A percentile compares a stretch with the other conserved stretches of the same genome.
Conservation (phyloP, 148 eudicot genomes). For the Nepenthes mirabilis region DNA sequence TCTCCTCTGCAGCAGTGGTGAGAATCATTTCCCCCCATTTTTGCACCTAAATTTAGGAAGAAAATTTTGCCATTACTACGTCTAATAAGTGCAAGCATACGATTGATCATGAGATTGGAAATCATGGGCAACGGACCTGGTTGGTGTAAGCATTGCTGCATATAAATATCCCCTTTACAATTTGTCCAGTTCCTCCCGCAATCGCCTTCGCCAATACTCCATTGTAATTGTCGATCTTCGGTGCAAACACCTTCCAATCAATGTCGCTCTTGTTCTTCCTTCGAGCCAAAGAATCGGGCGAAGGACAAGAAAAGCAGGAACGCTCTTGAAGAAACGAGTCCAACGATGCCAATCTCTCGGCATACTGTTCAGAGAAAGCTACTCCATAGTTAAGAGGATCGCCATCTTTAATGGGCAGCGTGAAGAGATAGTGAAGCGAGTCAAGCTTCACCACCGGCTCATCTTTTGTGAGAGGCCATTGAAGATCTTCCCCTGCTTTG, state of each 20-base stretch:
- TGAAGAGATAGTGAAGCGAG: constrained; percentile 59
- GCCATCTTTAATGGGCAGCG: constrained; percentile 50
- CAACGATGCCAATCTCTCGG: constrained; percentile 30
- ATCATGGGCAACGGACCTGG: constrained; percentile 29
- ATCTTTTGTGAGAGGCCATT: constrained; percentile 93
- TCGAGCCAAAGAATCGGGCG: constrained; percentile 11
- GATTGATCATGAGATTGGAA: neutral
- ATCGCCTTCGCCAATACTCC: constrained; percentile 75
- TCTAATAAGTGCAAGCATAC: neutral
- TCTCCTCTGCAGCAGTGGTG: constrained; percentile 25
- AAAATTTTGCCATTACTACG: neutral
- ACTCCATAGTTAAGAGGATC: constrained; percentile 81
- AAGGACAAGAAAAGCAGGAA: constrained; percentile 51
- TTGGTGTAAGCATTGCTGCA: constrained; percentile 84
- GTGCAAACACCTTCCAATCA: constrained; percentile 85
- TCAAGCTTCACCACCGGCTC: constrained; percentile 88
- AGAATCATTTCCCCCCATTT: constrained; percentile 60
- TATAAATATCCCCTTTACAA: constrained; percentile 79
- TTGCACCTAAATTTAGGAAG: constrained; percentile 36
- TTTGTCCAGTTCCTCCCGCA: constrained; percentile 84
- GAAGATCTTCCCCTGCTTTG: constrained; percentile 61
- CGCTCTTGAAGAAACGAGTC: constrained; percentile 51
- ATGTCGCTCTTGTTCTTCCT: constrained; percentile 16
- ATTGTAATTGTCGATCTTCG: constrained; percentile 61
- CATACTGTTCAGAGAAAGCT: constrained; percentile 23